Evolutionary conservation across 768 basidiomycete genomes (phyloP).

Genomic region (Calocybe cyanea): DNA sequence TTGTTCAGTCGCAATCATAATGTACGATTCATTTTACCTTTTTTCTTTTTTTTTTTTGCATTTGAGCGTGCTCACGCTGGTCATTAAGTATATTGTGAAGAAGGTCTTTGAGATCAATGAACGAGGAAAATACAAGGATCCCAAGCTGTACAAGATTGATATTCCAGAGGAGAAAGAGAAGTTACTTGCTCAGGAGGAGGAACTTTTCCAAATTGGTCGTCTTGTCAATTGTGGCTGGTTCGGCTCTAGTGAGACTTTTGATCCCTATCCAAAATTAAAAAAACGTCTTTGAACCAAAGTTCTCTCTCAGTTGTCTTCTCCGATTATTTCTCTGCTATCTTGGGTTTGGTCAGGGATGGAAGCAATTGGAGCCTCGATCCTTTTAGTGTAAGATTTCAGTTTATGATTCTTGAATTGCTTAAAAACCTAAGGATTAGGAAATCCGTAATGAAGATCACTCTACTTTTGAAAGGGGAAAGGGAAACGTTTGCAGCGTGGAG

Average conservation of each 20-base stretch:
- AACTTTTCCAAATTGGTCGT: slow-evolving; percentile 81
- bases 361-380: slow-evolving; percentile 76
- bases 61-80: neutral
- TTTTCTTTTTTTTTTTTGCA: neutral
- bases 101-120: slow-evolving; percentile 82
- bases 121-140: slow-evolving; percentile 57
- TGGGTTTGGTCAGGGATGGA: slow-evolving; percentile 75
- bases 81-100: slow-evolving; percentile 66
- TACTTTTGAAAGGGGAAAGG: slow-evolving; percentile 73
- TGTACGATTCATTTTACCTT: slow-evolving; percentile 35
- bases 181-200: slow-evolving; percentile 57
- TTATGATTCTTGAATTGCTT: neutral
- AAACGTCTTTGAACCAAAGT: slow-evolving; percentile 4
- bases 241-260: slow-evolving; percentile 39
- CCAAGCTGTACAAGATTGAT: slow-evolving; percentile 38
- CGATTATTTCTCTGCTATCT: slow-evolving; percentile 77
- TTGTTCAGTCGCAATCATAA: slow-evolving; percentile 91
- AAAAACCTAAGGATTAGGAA: slow-evolving; percentile 40
- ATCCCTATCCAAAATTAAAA: too few relatives aligned
- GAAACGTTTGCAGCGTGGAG: slow-evolving; percentile 82
- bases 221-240: slow-evolving; percentile 83
- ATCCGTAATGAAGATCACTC: slow-evolving; percentile 59
- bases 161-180: slow-evolving; percentile 30
- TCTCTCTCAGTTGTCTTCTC: slow-evolving; percentile 56
- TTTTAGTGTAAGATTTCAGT: slow-evolving; percentile 48